Evolutionary conservation across 176 grass and related monocot genomes (phyloP), one percentile per base, ranked within the genome.

Genomic region (Lolium perenne): DNA sequence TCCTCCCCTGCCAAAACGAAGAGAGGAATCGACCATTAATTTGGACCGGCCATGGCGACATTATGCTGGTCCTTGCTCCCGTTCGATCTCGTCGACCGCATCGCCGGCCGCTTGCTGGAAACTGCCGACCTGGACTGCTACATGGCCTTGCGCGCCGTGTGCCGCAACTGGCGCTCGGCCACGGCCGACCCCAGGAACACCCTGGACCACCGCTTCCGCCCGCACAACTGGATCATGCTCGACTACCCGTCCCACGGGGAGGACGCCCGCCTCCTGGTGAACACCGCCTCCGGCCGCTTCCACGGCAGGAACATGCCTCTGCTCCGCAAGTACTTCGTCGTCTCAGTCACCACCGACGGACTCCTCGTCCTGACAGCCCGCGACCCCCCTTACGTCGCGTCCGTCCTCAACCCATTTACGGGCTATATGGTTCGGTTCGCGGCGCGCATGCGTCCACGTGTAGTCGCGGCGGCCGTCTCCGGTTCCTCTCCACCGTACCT

Each of bases 181-280:
- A 75, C 22, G 12, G 26, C 50, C 25, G 26, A 77, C 15, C 50
- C 50, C 25, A 35, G 74, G 25, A 35, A 53, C 74, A 55, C 26
- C 26, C 7, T 32, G 15, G 46, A 74, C 46, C 71, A 47, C 71
- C 71, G 74, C 74, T 76, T 76, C 49, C 74, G n/a, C 15, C 74
- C 74, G 14, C 26, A 15, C 74, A 50, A 16, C 15, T 77, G 75
- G 75, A 6, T 77, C 25, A 57, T 77, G 75, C 53, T 58, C 53
- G 51, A 58, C 15, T 56, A 32, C 2, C 55, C 75, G 21, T 5
- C 59, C 22, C 75, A 54, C 6, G 25, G 75, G 3, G 17, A 25
- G 59, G 75, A 7, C 26, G 51, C 14, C 53, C 15, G 17, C 17
- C 12, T 49, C 1, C 55, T 77, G 17, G 50, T 77, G 49, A 77